Conservation (phyloP, 2,329 filamentous ascomycete genomes). For the Stemphylium lycopersici region DNA sequence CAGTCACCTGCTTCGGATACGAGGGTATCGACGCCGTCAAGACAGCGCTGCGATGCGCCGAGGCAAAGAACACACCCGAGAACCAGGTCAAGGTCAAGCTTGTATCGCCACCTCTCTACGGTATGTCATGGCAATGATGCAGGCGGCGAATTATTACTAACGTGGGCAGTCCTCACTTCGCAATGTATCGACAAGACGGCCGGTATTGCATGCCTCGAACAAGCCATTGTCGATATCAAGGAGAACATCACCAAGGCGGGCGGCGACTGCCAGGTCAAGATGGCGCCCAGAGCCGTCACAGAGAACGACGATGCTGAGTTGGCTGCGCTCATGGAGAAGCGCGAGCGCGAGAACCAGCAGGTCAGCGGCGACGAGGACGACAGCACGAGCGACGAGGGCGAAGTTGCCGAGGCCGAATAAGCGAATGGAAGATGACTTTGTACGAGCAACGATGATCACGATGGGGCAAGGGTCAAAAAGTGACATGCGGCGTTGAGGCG, state of each 20-base stretch:
- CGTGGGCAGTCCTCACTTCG: constrained; percentile 74
- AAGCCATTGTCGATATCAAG: constrained; percentile 87
- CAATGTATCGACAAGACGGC: constrained; percentile 92
- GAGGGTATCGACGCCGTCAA: constrained; percentile 99
- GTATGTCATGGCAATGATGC: constrained; percentile 20
- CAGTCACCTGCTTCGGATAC: constrained; percentile 68
- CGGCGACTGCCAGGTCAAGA: constrained; percentile 87
- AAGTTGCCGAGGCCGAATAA: constrained; percentile 47
- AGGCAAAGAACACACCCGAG: constrained; percentile 89
- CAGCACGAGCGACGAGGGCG: constrained; percentile 91
- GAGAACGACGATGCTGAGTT: constrained; percentile 98
- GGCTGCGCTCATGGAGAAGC: constrained; percentile 98
- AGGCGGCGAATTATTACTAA: constrained; percentile 18
- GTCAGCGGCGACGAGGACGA: constrained; percentile 97
- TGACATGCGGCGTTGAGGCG: constrained; percentile 36
- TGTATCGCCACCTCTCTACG: constrained; percentile 93
- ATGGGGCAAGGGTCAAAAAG: constrained; percentile 33
- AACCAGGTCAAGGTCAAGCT: constrained; percentile 98
- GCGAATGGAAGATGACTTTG: constrained; percentile 12
- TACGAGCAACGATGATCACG: constrained; percentile 21
- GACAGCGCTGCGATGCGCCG: constrained; percentile 85
- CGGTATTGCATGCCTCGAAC: constrained; percentile 83
- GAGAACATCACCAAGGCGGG: constrained; percentile 77
- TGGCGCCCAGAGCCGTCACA: constrained; percentile 98
- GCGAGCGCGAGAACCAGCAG: constrained; percentile 95